Evolutionary conservation across 2,329 filamentous ascomycete genomes (phyloP), one percentile per base, ranked within the genome.

Genomic region (Fusarium sp.): DNA sequence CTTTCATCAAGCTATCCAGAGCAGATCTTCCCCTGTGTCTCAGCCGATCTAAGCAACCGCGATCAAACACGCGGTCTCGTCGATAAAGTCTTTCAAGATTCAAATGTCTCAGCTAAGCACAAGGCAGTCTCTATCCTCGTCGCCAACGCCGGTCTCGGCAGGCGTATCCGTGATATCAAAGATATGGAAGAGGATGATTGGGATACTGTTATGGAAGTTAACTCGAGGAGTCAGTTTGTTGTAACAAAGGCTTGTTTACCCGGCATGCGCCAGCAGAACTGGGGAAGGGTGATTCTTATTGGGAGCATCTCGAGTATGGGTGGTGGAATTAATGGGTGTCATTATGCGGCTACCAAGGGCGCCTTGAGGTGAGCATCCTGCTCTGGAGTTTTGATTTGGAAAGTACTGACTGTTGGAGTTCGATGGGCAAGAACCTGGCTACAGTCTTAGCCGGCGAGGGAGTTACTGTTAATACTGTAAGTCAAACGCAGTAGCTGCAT

Each of bases 171-270:
- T 3, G 78, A 80, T 23, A 65, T 77, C 6, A 63, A 69, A 3
- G 72, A 80, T 12, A 80, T 80, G 9, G 69, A 66, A 42, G 79
- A 80, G 54, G 77, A 79, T 8, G 78, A 80, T 45, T 80, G 79
- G 78, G 79, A 80, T 57, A 66, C 76, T 30, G 72, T 79, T 34
- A 76, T 80, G 71, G 78, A 80, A 34, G 73, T 80, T 32, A 79
- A 80, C 48, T 41, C 76, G 1, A 65, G 78, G 11, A 78, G 78
- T 49, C 78, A 79, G 45, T 80, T 80, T 43, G 77, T 79, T 8
- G 73, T 80, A 4, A 77, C 76, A 12, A 78, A 77, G 54, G 72
- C 72, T 2, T 80, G 78, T 32, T 45, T 80, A 2, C 58, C 71
- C 34, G 77, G 72, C 1, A 80, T 80, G 78, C 69, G 78, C 4